Conservation (phyloP, 306 rosid genomes). For the Castanea sativa region DNA sequence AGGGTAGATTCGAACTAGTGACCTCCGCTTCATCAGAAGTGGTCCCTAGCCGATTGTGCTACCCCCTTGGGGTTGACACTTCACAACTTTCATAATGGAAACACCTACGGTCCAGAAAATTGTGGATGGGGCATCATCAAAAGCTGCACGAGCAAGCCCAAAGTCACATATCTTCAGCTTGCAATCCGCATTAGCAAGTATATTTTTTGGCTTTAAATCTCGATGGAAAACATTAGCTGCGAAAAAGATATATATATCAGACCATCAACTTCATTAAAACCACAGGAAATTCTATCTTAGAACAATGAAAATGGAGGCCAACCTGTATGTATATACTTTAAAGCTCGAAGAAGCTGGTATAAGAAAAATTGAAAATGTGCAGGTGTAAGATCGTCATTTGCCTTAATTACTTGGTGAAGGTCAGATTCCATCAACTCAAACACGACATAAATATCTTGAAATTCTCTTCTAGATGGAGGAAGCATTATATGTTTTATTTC, state of each 20-base stretch:
- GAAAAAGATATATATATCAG: constrained; percentile 4
- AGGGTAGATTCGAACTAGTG: no score
- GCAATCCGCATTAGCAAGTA: constrained; percentile 77
- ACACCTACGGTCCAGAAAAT: constrained; percentile 69
- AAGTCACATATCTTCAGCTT: constrained; percentile 71
- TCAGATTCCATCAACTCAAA: constrained; percentile 77
- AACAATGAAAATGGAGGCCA: constrained; percentile 9
- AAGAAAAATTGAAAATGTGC: constrained; percentile 59
- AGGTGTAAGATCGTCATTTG: constrained; percentile 60
- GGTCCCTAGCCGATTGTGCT: no score
- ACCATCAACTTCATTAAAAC: not conserved
- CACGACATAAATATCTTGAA: constrained; percentile 61
- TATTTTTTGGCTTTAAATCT: constrained; percentile 71
- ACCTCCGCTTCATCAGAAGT: no score
- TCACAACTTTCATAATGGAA: not conserved
- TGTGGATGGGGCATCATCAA: constrained; percentile 56
- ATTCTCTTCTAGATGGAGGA: constrained; percentile 64
- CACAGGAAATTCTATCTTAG: not conserved
- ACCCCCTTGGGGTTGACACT: no score
- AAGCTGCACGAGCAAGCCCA: constrained; percentile 67
- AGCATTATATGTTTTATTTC: constrained; percentile 69
- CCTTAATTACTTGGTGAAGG: constrained; percentile 61
- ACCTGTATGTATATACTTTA: constrained; percentile 74
- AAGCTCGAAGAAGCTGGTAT: constrained; percentile 72
- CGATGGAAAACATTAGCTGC: constrained; percentile 63